Evolutionary conservation across 495 filamentous ascomycete species (phyloP), one percentile per base, ranked within the genome.

Genomic region (Talaromyces nanjingensis): DNA sequence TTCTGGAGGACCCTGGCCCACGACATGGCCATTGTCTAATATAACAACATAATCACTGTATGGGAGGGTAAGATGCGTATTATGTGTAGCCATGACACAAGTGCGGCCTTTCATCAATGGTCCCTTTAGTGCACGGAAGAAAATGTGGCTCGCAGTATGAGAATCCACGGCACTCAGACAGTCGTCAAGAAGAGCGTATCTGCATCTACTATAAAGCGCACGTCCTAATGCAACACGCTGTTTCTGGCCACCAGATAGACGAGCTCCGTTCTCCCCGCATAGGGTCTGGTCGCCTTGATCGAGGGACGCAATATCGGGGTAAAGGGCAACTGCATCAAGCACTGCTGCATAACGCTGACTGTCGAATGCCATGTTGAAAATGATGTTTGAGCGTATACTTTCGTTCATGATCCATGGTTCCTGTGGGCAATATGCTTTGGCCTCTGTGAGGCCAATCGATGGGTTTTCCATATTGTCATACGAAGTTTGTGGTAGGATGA

Each of bases 261-360:
- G 88, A 60, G 93, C 91, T 24, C 91, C 91, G 69, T 93, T 93
- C 72, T 96, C 91, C 42, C 91, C 91, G 18, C 93, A 91, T 9
- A 93, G 75, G 0, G 91, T 94, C 73, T 90, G 81, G 65, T 96
- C 91, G 11, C 91, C 91, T 63, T 81, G 81, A 70, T 92, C 91
- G 11, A 96, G 80, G 22, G 93, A 91, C 64, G 93, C 85, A 27
- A 96, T 76, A 69, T 96, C 91, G 61, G 88, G 86, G 69, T 91
- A 84, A 54, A 96, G 71, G 14, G 89, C 89, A 68, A 91, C 93
- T 60, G 91, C 90, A 42, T 59, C 16, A 11, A 60, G 58, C 22
- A 64, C 55, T 12, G 11, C 20, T 29, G n/a, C 45, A 16, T 56
- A 59, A 8, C 55, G 55, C 7, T n/a, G 27, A 66, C 78, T 79